These are phyloP conservation scores for Paspalum notatum DNA, from an alignment of 176 grass and related monocot species.

Conservation along the genomic window DNA sequence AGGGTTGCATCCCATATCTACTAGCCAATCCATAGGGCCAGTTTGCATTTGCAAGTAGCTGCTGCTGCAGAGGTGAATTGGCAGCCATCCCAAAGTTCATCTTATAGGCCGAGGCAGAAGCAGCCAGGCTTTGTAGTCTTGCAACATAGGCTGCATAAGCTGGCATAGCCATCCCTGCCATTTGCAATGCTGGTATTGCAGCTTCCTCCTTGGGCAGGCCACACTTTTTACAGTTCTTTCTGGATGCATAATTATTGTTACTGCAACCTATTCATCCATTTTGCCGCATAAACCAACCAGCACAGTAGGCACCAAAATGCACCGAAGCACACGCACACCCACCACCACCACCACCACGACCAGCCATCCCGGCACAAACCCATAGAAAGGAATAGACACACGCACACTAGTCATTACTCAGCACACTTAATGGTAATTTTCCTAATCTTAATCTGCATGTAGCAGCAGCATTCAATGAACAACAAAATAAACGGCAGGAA, in stretches of 20 bases:
- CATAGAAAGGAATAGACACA: slow-evolving; percentile 60
- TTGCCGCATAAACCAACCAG: slow-evolving; percentile 69
- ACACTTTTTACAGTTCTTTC: slow-evolving; percentile 99
- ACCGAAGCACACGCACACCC: slow-evolving; percentile 64
- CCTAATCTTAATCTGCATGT: slow-evolving; percentile 39
- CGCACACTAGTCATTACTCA: slow-evolving; percentile 57
- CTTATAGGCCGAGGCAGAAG: slow-evolving; percentile 57
- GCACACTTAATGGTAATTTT: slow-evolving; percentile 41
- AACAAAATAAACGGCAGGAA: slow-evolving; percentile 16
- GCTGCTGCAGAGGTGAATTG: slow-evolving; percentile 71
- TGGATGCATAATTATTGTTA: slow-evolving; percentile 99
- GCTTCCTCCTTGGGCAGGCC: slow-evolving; percentile 92
- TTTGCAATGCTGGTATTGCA: slow-evolving; percentile 80
- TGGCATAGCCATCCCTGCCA: slow-evolving; percentile 70
- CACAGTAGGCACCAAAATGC: slow-evolving; percentile 57
- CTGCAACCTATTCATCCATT: slow-evolving; percentile 96
- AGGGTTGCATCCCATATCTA: slow-evolving; percentile 70
- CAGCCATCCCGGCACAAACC: slow-evolving; percentile 68
- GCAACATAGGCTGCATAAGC: slow-evolving; percentile 79
- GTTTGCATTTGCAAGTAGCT: slow-evolving; percentile 58
- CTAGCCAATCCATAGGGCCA: slow-evolving; percentile 57
- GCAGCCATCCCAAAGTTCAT: slow-evolving; percentile 64
- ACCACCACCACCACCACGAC: slow-evolving; percentile 43
- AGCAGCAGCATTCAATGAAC: slow-evolving; percentile 25
- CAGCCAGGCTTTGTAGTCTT: slow-evolving; percentile 56